phyloP scores from a whole-genome alignment of 2,329 filamentous ascomycete genomes.

The Stachybotrys echinatus region DNA sequence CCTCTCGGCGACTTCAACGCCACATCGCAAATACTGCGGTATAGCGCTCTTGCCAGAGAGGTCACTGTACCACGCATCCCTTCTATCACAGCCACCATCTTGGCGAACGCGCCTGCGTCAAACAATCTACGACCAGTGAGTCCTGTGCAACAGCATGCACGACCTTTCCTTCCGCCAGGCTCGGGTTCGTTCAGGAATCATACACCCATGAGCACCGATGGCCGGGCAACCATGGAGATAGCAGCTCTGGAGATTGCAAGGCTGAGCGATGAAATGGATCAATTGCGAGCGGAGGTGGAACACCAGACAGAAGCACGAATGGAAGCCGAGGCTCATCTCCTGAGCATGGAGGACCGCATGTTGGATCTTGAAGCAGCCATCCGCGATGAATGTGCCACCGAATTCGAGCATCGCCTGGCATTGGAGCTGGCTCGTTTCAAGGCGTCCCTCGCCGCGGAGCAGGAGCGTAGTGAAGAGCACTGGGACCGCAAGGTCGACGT shows the following conservation, averaged over 20 bases:
- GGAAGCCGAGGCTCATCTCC: slow-evolving; percentile 68
- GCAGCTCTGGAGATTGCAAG: slow-evolving; percentile 76
- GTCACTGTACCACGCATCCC: slow-evolving; percentile 87
- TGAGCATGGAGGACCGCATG: slow-evolving; percentile 61
- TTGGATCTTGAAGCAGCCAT: slow-evolving; percentile 73
- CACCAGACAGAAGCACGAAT: slow-evolving; percentile 66
- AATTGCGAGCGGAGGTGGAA: slow-evolving; percentile 63
- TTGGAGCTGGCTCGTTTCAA: slow-evolving; percentile 80
- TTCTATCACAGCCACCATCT: slow-evolving; percentile 70
- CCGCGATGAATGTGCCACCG: slow-evolving; percentile 80
- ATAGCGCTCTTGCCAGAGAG: slow-evolving; percentile 87
- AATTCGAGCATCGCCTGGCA: slow-evolving; percentile 75
- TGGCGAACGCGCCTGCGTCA: slow-evolving; percentile 28
- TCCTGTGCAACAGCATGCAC: slow-evolving; percentile 27
- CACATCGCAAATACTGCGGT: slow-evolving; percentile 91
- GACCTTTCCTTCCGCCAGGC: slow-evolving; percentile 36
- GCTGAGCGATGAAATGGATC: slow-evolving; percentile 67
- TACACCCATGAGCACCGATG: slow-evolving; percentile 35
- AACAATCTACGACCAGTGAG: slow-evolving; percentile 17
- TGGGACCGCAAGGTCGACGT: slow-evolving; percentile 80
- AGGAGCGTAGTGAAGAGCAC: slow-evolving; percentile 76
- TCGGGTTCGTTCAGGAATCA: slow-evolving; percentile 29
- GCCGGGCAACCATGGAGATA: slow-evolving; percentile 72
- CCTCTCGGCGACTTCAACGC: slow-evolving; percentile 92
- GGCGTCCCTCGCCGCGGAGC: slow-evolving; percentile 69